These are phyloP conservation scores for Xylaria multiplex DNA, from an alignment of 2,329 filamentous ascomycete species.

Conservation along the genomic window DNA sequence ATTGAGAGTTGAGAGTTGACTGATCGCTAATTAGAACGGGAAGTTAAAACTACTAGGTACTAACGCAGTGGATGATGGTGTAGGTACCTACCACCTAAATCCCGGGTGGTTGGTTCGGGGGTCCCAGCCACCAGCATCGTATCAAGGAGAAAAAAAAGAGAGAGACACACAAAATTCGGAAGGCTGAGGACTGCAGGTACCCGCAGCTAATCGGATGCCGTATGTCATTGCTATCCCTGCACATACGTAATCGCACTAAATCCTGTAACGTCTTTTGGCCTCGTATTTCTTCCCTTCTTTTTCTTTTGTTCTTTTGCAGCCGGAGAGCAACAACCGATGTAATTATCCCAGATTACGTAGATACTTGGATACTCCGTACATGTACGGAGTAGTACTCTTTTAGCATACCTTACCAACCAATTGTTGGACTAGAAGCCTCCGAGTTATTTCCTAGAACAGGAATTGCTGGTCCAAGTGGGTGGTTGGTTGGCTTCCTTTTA, in stretches of 20 bases:
- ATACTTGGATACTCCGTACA: too few species aligned
- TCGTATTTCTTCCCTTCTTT: too few species aligned
- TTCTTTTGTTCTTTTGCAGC: too few species aligned
- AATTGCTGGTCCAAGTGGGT: too few species aligned
- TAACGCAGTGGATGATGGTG: background rate
- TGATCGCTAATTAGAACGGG: slow-evolving; percentile 1
- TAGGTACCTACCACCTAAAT: slow-evolving; percentile 15
- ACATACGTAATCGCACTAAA: slow-evolving; percentile 5
- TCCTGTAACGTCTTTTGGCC: background rate
- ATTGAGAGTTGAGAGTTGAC: slow-evolving; percentile 15
- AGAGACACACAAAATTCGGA: slow-evolving; percentile 25
- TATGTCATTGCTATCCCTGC: background rate
- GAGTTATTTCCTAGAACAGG: background rate
- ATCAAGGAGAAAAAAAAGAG: background rate
- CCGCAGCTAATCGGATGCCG: slow-evolving; percentile 31
- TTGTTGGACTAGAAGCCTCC: background rate
- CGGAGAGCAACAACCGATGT: too few species aligned
- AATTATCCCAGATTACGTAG: too few species aligned
- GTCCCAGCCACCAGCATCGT: slow-evolving; percentile 29
- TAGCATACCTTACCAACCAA: background rate
- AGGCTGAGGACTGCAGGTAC: slow-evolving; percentile 36
- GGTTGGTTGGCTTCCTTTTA: too few species aligned
- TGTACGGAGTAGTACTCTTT: background rate
- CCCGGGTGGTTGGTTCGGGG: slow-evolving; percentile 32
- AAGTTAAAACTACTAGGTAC: background rate